Conservation (phyloP, 768 basidiomycete genomes). For the Amanita rimosa region DNA sequence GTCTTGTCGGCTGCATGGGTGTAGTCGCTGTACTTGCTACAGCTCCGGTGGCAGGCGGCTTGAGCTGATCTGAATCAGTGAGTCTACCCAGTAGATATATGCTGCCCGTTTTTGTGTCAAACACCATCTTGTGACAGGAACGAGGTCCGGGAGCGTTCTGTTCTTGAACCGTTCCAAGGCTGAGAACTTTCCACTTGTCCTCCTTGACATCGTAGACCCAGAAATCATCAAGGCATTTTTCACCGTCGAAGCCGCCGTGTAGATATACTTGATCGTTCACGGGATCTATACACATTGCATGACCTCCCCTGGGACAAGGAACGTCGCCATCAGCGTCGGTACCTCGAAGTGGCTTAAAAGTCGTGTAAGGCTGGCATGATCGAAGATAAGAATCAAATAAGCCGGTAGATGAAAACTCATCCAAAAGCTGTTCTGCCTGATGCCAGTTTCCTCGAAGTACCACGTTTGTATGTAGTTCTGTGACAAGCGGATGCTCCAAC, state of each 20-base stretch:
- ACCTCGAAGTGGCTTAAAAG: constrained; percentile 50
- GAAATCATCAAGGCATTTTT: constrained; percentile 64
- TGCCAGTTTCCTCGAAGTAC: constrained; percentile 61
- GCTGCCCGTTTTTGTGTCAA: constrained; percentile 55
- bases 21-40: background rate
- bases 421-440: constrained; percentile 42
- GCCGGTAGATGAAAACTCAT: constrained; percentile 34
- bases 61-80: constrained; percentile 38
- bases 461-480: constrained; percentile 48
- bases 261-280: constrained; percentile 56
- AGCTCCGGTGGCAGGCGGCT: constrained; percentile 10
- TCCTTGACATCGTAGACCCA: constrained; percentile 58
- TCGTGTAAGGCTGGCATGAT: constrained; percentile 43
- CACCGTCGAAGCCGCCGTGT: constrained; percentile 73
- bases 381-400: constrained; percentile 55
- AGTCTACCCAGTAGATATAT: constrained; percentile 69
- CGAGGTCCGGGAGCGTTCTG: constrained; percentile 59
- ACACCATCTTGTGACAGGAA: constrained; percentile 77
- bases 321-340: constrained; percentile 55
- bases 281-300: constrained; percentile 73
- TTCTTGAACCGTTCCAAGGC: constrained; percentile 40
- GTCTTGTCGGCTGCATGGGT: background rate
- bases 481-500: constrained; percentile 63
- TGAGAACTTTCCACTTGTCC: constrained; percentile 52
- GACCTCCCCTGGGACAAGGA: constrained; percentile 63